Evolutionary conservation across 179 eudicot genomes (phyloP), one percentile per base, ranked within the genome.

Genomic region (Beta lomatogona): DNA sequence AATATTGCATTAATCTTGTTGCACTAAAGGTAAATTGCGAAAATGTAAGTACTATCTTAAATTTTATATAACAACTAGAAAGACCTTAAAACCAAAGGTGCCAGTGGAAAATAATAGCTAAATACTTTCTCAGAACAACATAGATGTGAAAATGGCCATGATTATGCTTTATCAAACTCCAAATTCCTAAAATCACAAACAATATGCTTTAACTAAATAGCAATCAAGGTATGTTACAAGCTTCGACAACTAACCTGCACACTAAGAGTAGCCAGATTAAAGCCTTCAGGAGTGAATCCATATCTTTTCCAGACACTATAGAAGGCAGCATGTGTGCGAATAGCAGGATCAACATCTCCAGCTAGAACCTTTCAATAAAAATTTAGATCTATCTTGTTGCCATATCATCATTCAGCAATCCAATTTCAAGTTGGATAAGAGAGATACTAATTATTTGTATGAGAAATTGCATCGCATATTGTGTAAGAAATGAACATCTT

Each of bases 231-330:
- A 60, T 4, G 25, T 6, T 6, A 45, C 14, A 50, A 72, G 36
- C 60, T 46, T 2, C 52, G 3, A 72, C 21, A 53, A 52, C n/a
- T 75, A 90, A 96, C 99, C 97, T 96, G 99, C 85, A 96, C 94
- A 83, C 83, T 91, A 66, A 91, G 86, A 15, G 98, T 91, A 82
- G 99, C 99, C 83, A 96, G 91, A 86, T 96, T 96, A 88, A 96
- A 96, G 79, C 99, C 99, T 86, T 96, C 99, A 4, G 99, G 99
- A 53, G 98, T 96, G 89, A 96, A 96, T 75, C 98, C 98, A 67
- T 96, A 96, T 86, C 87, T 89, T 81, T 82, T 94, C 99, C 99
- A 96, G 66, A 96, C 97, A 79, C 99, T 91, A 78, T 92, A 94
- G 86, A 96, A 96, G 79, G 99, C 99, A 87, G 92, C 90, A 87